Conservation (phyloP, 257 asterid genomes). For the Echium plantagineum region DNA sequence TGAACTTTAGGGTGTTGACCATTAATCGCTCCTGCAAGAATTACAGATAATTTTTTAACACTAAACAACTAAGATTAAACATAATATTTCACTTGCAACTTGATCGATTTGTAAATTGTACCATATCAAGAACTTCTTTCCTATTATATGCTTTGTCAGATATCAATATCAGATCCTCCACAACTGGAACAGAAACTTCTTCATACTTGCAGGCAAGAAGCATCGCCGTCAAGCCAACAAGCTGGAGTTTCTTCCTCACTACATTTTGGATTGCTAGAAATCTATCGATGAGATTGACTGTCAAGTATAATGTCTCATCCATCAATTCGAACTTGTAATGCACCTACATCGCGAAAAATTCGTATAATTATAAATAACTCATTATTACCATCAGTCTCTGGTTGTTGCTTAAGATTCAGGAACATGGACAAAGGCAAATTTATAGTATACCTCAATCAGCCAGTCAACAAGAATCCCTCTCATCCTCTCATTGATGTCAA, state of each 20-base stretch:
- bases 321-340: conserved; percentile 92
- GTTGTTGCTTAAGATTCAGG: background rate
- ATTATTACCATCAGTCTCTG: background rate
- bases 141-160: conserved; percentile 78
- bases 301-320: conserved; percentile 85
- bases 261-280: conserved; percentile 51
- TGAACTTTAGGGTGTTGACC: conserved; percentile 63
- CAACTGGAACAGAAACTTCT: conserved; percentile 92
- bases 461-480: conserved; percentile 85
- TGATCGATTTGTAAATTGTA: conserved; percentile 5
- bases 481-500: conserved; percentile 80
- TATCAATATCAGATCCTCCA: conserved; percentile 75
- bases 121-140: conserved; percentile 84
- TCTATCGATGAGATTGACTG: conserved; percentile 78
- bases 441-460: conserved; percentile 69
- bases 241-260: conserved; percentile 75
- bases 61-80: background rate
- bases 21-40: conserved; percentile 63
- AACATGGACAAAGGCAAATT: background rate
- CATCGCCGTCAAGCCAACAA: conserved; percentile 84
- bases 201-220: conserved; percentile 95
- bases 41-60: conserved; percentile 5
- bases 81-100: background rate
- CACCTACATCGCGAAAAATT: conserved; percentile 31
- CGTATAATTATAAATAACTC: conserved; percentile 1